Percentiles rank a stretch among this genome's conserved stretches.
phyloP scores from a whole-genome alignment of 106 monocot species.

The Dendrobium chrysotoxum region DNA sequence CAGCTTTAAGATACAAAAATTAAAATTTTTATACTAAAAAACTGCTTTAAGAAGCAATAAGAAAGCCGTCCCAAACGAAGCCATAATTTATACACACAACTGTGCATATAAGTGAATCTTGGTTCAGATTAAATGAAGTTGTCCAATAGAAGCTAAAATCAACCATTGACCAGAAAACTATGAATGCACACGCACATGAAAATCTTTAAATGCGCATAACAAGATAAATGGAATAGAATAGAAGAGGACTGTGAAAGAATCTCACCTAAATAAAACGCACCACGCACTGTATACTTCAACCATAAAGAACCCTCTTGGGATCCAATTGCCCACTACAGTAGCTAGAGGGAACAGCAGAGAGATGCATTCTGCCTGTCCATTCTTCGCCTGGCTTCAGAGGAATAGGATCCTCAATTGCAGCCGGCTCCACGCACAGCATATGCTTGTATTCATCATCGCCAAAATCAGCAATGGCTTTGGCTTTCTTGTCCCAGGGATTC shows the following conservation, averaged over 20 bases:
- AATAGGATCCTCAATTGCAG: slow-evolving; percentile 44
- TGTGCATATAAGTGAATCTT: too few species aligned
- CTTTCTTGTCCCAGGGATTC: slow-evolving; percentile 66
- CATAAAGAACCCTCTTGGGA: slow-evolving; percentile 28
- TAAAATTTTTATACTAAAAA: too few species aligned
- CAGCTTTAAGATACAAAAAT: too few species aligned
- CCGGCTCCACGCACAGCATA: slow-evolving; percentile 55
- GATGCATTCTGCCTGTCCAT: slow-evolving; percentile 50
- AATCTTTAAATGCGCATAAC: background rate
- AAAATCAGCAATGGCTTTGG: slow-evolving; percentile 49
- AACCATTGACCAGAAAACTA: too few species aligned
- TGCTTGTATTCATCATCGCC: slow-evolving; percentile 52
- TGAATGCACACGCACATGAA: background rate
- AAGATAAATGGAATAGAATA: background rate
- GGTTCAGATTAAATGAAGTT: too few species aligned
- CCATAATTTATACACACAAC: too few species aligned
- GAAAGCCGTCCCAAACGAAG: too few species aligned
- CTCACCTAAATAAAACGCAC: background rate
- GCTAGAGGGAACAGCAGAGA: slow-evolving; percentile 48
- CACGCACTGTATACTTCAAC: slow-evolving; percentile 5
- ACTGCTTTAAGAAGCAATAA: too few species aligned
- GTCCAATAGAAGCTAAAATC: background rate
- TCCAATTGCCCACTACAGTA: slow-evolving; percentile 54
- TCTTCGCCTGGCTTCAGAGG: slow-evolving; percentile 53
- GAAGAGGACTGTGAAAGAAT: background rate